A percentile compares a stretch with the other conserved stretches of the same genome.
phyloP scores from a whole-genome alignment of 345 rosid genomes.

The sweet orange (Citrus sinensis) region DVS_A1.0 CM039168.1:4880001-4880500 shows the following conservation, averaged over 20 bases:
- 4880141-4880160: neutral
- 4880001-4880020: constrained; percentile 1
- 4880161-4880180: no score
- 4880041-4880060: constrained; percentile 1
- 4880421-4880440: neutral
- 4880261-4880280: neutral
- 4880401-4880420: neutral
- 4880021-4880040: constrained; percentile 11
- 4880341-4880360: neutral
- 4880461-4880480: neutral
- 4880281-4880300: neutral
- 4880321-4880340: neutral
- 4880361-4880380: neutral
- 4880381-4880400: neutral
- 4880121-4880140: constrained; percentile 5
- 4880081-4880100: constrained; percentile 56
- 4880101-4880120: constrained; percentile 60
- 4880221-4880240: neutral
- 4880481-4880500: neutral
- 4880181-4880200: neutral
- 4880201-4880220: neutral
- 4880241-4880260: neutral
- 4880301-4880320: neutral
- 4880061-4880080: constrained; percentile 23
- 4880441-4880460: neutral